Evolutionary conservation across 2,329 filamentous ascomycete genomes (phyloP).

Genomic region (Alternaria panax): DNA sequence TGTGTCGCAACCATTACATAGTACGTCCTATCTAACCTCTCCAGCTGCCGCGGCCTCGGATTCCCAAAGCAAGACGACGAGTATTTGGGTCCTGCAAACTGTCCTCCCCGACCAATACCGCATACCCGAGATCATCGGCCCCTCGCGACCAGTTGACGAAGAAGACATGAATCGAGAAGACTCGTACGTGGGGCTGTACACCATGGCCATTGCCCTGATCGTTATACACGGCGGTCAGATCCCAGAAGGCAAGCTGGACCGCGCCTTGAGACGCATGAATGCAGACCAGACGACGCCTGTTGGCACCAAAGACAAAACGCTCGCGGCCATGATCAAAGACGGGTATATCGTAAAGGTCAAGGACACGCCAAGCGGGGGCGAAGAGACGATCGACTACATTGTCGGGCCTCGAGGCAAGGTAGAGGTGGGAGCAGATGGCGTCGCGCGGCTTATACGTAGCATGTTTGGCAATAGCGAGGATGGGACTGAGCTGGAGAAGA

Average conservation of each 20-base stretch:
- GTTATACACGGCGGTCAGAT: conserved; percentile 74
- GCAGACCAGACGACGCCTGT: conserved; percentile 76
- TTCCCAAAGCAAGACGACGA: conserved; percentile 61
- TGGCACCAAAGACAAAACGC: conserved; percentile 74
- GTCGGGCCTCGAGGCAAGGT: conserved; percentile 85
- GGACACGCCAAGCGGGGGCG: conserved; percentile 74
- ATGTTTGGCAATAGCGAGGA: conserved; percentile 43
- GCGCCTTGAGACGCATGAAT: conserved; percentile 77
- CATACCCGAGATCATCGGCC: conserved; percentile 68
- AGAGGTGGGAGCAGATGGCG: conserved; percentile 80
- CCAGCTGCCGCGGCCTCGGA: conserved; percentile 63
- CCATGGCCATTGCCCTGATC: conserved; percentile 79
- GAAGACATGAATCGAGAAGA: conserved; percentile 67
- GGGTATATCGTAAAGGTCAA: conserved; percentile 80
- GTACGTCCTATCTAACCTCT: background rate
- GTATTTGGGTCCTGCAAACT: conserved; percentile 79
- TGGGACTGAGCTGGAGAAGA: conserved; percentile 42
- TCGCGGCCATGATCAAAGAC: conserved; percentile 79
- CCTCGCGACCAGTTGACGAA: conserved; percentile 71
- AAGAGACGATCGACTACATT: conserved; percentile 80
- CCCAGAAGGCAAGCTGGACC: conserved; percentile 77
- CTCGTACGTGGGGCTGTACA: conserved; percentile 83
- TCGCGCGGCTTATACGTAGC: conserved; percentile 69
- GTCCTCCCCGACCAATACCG: conserved; percentile 74
- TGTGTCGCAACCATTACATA: conserved; percentile 19